Evolutionary conservation across 2,329 filamentous ascomycete genomes (phyloP), one percentile per base, ranked within the genome.

Genomic region (Colletotrichum gloeosporioides): DNA sequence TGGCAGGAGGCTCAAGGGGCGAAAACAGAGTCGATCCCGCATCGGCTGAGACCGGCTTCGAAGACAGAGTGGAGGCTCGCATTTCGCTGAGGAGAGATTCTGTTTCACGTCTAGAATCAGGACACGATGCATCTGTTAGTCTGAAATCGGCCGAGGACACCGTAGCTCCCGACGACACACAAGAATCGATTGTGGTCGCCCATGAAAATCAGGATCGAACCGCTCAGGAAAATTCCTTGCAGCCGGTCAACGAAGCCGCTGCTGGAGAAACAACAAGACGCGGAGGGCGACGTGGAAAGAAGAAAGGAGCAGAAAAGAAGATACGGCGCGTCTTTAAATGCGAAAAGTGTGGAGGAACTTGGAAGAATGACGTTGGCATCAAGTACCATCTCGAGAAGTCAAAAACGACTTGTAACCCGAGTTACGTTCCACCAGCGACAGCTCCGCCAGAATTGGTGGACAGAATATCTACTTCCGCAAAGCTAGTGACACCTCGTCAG

Each of bases 371-470:
- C 39, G 84, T 90, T 62, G 91, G 91, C 0, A 83, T 92, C 18
- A 90, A 91, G 67, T 92, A 92, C 79, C 91, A 92, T 77, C 82
- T 89, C 16, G 88, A 88, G 39, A 92, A 91, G 78, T 89, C 90
- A 2, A 85, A 85, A 75, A 89, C 88, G 5, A 27, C 85, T 16
- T 92, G 91, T 79, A 92, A 92, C 78, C 87, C 90, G 3, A 80
- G 81, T 71, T 89, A 84, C 64, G 81, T 85, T 18, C 82, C 85
- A 29, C 79, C 80, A 12, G 64, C 81, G 25, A 34, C 39, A 6
- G 63, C 57, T 36, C 36, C 55, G 22, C 39, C 71, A 22, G 65
- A 68, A 7, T 27, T 55, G 44, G 32, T 71, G 9, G 34, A 44
- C n/a, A 73, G 64, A 55, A 63, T 65, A 27, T 49, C 69, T 13